Evolutionary conservation across 139 green algal genomes (phyloP).

Genomic region (Eudorina sp.): DNA sequence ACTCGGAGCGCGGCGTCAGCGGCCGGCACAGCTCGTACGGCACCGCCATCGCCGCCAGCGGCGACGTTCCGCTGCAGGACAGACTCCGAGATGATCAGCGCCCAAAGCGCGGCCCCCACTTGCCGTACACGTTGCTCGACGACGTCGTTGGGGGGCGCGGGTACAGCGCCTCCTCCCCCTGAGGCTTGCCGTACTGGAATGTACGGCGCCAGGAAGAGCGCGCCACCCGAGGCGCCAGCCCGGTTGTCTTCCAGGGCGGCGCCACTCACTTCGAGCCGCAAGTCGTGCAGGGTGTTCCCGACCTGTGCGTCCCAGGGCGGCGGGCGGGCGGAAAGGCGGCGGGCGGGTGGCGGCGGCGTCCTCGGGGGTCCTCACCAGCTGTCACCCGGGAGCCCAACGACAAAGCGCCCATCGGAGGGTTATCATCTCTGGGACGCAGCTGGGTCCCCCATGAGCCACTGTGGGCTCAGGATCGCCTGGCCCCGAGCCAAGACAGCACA

Average conservation of each 20-base stretch:
- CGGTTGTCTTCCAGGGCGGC: not conserved
- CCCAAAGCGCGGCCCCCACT: not conserved
- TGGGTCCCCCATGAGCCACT: not conserved
- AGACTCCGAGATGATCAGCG: not conserved
- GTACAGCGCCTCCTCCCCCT: no score
- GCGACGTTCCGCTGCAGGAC: not conserved
- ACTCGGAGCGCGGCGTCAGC: not conserved
- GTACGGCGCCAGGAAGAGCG: not conserved
- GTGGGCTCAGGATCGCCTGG: not conserved
- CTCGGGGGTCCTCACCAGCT: no score
- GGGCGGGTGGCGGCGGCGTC: no score
- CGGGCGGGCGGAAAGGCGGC: no score
- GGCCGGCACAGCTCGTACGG: not conserved
- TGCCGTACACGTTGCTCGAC: not conserved
- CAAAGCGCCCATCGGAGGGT: not conserved
- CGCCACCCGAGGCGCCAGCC: not conserved
- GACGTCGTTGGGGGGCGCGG: not conserved
- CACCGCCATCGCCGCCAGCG: not conserved
- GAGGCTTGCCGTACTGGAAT: not conserved
- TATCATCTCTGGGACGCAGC: not conserved
- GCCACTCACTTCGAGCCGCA: not conserved
- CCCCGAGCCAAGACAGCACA: not conserved
- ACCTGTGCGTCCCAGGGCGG: not conserved
- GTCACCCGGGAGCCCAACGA: not conserved
- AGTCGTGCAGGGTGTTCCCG: not conserved